A percentile compares a stretch with the other conserved stretches of the same genome.
Evolutionary conservation across 495 filamentous ascomycete genomes (phyloP).

Genomic region (Podospora pseudoanserina): DNA sequence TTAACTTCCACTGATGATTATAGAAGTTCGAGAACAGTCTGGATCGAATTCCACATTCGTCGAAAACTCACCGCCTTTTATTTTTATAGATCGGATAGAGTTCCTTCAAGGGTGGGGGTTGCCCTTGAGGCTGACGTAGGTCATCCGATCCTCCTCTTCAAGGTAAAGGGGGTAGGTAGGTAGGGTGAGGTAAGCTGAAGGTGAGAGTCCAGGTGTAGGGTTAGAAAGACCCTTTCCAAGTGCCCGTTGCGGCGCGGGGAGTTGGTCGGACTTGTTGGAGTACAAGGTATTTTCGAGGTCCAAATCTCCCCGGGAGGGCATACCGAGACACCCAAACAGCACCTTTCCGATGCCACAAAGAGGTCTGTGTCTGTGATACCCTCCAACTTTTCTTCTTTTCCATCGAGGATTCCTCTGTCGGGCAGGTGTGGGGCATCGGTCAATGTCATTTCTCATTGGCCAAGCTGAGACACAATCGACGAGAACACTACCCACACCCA

Average conservation of each 20-base stretch:
- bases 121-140: constrained; percentile 19
- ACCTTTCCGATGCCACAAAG: constrained; percentile 10
- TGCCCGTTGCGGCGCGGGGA: too few relatives aligned
- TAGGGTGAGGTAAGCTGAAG: neutral
- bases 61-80: neutral
- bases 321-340: neutral
- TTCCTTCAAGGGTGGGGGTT: constrained; percentile 18
- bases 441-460: constrained; percentile 8
- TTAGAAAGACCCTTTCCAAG: too few relatives aligned
- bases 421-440: constrained; percentile 22
- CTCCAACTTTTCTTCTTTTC: neutral
- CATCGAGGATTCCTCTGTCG: constrained; percentile 8
- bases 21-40: too few relatives aligned
- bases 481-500: constrained; percentile 6
- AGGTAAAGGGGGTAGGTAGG: neutral
- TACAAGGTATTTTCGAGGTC: neutral
- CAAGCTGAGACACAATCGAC: neutral
- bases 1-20: too few relatives aligned
- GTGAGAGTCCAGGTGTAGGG: too few relatives aligned
- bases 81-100: neutral
- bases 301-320: neutral
- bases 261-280: neutral
- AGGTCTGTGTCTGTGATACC: constrained; percentile 13
- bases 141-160: neutral
- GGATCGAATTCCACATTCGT: neutral